A percentile compares a stretch with the other conserved stretches of the same genome.
Conservation (phyloP, 306 rosid species). For the Gastrolobium villosum region DNA sequence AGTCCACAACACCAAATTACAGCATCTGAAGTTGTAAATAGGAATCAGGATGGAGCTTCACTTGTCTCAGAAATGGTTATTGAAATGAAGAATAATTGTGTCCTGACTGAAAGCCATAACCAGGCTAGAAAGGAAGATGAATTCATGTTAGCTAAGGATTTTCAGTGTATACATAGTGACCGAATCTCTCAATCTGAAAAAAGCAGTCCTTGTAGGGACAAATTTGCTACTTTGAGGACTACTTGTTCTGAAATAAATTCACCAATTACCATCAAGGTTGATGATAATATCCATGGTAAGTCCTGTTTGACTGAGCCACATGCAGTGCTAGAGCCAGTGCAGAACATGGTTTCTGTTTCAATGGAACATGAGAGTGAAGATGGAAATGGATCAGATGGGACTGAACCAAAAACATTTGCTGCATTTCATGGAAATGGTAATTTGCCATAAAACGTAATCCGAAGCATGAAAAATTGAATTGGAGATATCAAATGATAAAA, state of each 20-base stretch:
- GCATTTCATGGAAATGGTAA: constrained; percentile 23
- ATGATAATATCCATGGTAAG: constrained; percentile 40
- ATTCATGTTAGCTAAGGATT: constrained; percentile 41
- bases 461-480: too few relatives aligned
- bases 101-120: constrained; percentile 36
- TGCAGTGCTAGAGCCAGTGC: constrained; percentile 36
- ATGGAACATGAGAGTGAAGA: constrained; percentile 52
- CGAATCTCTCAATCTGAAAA: constrained; percentile 46
- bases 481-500: too few relatives aligned
- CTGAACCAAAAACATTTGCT: constrained; percentile 52
- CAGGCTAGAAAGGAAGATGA: constrained; percentile 44
- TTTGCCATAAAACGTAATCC: too few relatives aligned
- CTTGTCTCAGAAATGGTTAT: constrained; percentile 49
- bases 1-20: constrained; percentile 40
- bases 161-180: constrained; percentile 21
- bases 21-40: constrained; percentile 41
- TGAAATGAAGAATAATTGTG: background rate
- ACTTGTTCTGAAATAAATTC: constrained; percentile 35
- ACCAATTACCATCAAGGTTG: constrained; percentile 40
- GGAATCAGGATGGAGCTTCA: constrained; percentile 47
- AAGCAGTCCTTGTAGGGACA: constrained; percentile 25
- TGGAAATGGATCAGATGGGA: constrained; percentile 54
- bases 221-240: constrained; percentile 45
- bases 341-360: constrained; percentile 48
- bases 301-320: constrained; percentile 27